Base-by-base conservation (phyloP, 495 filamentous ascomycete genomes). In the Trichoderma virens region DNA sequence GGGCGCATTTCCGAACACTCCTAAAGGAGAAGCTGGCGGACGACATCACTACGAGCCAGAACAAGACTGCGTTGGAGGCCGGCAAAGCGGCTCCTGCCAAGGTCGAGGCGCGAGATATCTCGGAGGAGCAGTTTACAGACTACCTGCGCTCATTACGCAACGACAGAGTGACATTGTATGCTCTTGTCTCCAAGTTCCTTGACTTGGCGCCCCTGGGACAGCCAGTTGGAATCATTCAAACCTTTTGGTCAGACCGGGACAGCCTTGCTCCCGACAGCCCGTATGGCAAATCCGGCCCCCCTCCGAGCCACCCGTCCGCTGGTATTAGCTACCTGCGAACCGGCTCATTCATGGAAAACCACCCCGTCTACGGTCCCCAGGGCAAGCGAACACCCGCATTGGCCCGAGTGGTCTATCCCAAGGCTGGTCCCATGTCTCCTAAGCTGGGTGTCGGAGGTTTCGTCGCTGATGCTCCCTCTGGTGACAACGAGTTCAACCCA, bases 281-380 rank as follows among this genome's bases (percentile, higher is more conserved):
- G 31, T 89, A 89, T 68, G 83, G 83, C 13, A 71, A 76, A 14
- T 69, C 70, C 7, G 88, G 90, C 2, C 89, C 92, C 3, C 91
- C 90, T 1, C 82, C 82, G 62, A 98, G 93, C 9, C 94, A 99
- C 75, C 94, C 95, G 1, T 94, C 92, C 2, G 95, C 88, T 2
- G 94, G 94, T 66, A 76, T 98, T 20, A 89, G 90, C 41, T 97
- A 98, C 76, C 79, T 88, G 32, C 86, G 92, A 63, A 88, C 90
- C 18, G 74, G 82, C 38, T 80, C 86, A 27, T 81, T 87, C 70
- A 72, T 90, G 51, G 79, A 85, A 61, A 95, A 96, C 72, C 92
- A 97, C 70, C 88, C 94, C 0, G 65, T 85, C n/a, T 86, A 88
- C 69, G 94, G 94, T 3, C 93, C 92, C 8, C 89, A 91, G 70